A percentile compares a stretch with the other conserved stretches of the same genome.
phyloP scores from a whole-genome alignment of 2,329 filamentous ascomycete genomes.

The Nothomitra cinnamomea region DNA sequence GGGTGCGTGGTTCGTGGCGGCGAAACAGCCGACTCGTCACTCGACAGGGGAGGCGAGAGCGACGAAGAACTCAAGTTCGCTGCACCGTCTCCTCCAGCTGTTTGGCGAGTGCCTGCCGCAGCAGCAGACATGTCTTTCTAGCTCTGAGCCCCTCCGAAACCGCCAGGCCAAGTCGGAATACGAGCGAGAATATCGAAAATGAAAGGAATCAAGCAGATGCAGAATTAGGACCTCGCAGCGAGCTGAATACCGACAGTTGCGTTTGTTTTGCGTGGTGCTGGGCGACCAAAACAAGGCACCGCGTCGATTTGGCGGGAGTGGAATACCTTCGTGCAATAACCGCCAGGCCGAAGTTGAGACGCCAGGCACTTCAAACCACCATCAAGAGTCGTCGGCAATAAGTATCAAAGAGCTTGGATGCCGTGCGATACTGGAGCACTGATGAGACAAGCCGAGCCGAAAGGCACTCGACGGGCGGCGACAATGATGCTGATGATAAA shows the following conservation, averaged over 20 bases:
- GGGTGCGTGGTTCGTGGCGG: background rate
- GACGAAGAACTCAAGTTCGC: conserved; percentile 4
- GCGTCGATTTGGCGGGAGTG: background rate
- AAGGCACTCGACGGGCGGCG: conserved; percentile 4
- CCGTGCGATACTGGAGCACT: background rate
- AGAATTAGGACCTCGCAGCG: background rate
- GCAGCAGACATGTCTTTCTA: background rate
- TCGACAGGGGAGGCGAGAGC: background rate
- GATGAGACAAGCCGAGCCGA: background rate
- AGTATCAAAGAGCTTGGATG: background rate
- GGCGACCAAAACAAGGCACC: too few relatives aligned
- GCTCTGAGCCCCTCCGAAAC: background rate
- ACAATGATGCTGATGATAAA: conserved; percentile 10
- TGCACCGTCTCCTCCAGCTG: background rate
- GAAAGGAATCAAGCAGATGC: background rate
- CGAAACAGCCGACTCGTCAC: background rate
- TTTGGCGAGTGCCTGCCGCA: background rate
- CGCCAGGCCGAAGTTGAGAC: background rate
- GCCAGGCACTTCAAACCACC: background rate
- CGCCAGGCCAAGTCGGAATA: background rate
- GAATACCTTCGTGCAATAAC: background rate
- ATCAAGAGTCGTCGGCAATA: background rate
- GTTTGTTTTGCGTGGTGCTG: too few relatives aligned
- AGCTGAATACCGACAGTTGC: background rate
- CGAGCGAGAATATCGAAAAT: background rate